Evolutionary conservation across 139 green algal species (phyloP).

Genomic region (Asterochloris sp.): DNA sequence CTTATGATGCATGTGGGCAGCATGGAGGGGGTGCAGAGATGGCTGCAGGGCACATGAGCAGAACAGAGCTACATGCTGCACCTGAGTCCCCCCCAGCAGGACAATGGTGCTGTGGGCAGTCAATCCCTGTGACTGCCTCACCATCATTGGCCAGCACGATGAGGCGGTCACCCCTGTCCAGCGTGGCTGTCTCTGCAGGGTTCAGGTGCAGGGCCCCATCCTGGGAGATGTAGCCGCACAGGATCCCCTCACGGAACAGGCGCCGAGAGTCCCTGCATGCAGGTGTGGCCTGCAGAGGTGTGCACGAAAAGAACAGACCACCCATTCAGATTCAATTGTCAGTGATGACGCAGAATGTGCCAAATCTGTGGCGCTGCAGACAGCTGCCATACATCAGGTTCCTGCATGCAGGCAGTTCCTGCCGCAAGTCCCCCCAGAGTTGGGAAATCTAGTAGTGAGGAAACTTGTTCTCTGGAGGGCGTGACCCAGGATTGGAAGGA

Average conservation of each 20-base stretch:
- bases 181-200: slow-evolving; percentile 10
- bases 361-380: no score
- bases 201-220: slow-evolving; percentile 22
- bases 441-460: no score
- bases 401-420: no score
- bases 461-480: no score
- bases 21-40: neutral
- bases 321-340: no score
- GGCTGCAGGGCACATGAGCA: neutral
- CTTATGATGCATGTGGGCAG: neutral
- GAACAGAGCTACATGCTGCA: neutral
- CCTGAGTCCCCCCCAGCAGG: neutral
- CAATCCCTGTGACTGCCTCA: neutral
- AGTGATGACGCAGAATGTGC: no score
- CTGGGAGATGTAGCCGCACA: slow-evolving; percentile 17
- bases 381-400: no score
- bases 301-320: no score
- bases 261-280: slow-evolving; percentile 19
- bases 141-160: slow-evolving; percentile 21
- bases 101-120: neutral
- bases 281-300: neutral
- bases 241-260: slow-evolving; percentile 3
- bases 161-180: slow-evolving; percentile 18
- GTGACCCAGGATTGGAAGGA: no score
- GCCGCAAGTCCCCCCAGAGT: no score